Evolutionary conservation across 2,329 filamentous ascomycete species (phyloP), one percentile per base, ranked within the genome.

Genomic region (Clarireedia paspali): DNA sequence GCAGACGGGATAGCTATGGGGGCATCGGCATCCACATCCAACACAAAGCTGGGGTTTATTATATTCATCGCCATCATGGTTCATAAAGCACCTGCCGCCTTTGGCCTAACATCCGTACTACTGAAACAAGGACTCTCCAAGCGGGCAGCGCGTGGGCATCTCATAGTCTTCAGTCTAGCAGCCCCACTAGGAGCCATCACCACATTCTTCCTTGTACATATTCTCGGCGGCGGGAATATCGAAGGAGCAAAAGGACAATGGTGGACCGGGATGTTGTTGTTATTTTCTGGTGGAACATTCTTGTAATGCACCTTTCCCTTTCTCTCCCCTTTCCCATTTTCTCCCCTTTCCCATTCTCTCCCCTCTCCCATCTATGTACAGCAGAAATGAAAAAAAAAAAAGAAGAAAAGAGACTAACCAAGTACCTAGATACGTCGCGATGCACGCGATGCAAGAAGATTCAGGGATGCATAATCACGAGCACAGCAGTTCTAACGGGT

Each of bases 211-310:
- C 75, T 92, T 50, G 87, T 95, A 10, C 84, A 86, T 56, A 70
- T 94, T 44, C 70, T 94, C 1, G 88, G 85, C 57, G 82, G 88
- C 58, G 74, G 81, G 55, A 81, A 81, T 56, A 71, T 70, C 36
- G 69, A 67, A 50, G 71, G 75, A 2, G 73, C 76, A 42, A 78
- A 77, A 53, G 81, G 85, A 51, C 79, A 83, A 48, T 96, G 90
- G 84, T 91, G 89, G 76, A 97, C 92, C 0, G 94, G 94, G 24
- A 89, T 96, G 77, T 75, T 97, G 45, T 75, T 99, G 7, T 75
- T 97, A n/a, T 99, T 99, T 69, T 96, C 90, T 0, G 94, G 88
- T 0, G 94, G 94, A 15, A 99, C 94, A 0, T 99, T 99, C 68
- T 73, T 99, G 87, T 96, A 74, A 81, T 88, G 77, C 6, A 2